phyloP scores from a whole-genome alignment of 2,329 filamentous ascomycete genomes.

The Fonsecaea pedrosoi region DNA sequence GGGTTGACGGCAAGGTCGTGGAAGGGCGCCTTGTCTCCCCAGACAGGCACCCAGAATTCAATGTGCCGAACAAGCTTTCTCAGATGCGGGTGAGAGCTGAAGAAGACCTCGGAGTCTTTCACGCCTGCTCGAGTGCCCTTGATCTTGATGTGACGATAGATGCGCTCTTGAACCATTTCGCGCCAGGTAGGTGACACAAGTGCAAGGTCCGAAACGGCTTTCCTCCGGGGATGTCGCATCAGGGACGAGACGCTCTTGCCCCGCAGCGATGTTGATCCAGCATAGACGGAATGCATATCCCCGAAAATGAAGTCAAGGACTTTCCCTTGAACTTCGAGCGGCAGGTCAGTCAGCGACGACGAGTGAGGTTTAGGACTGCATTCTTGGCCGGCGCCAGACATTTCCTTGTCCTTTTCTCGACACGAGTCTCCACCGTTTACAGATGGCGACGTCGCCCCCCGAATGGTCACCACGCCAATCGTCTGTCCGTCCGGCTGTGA shows the following conservation, averaged over 20 bases:
- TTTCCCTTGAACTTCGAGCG: conserved; percentile 73
- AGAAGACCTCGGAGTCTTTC: conserved; percentile 66
- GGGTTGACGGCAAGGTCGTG: conserved; percentile 24
- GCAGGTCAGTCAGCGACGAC: conserved; percentile 54
- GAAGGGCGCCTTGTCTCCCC: conserved; percentile 57
- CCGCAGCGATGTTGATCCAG: conserved; percentile 59
- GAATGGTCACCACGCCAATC: conserved; percentile 34
- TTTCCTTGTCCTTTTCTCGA: not conserved
- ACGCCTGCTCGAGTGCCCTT: conserved; percentile 72
- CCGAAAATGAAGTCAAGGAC: conserved; percentile 76
- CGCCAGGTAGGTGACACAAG: conserved; percentile 68
- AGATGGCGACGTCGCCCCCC: conserved; percentile 22
- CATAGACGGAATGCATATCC: conserved; percentile 68
- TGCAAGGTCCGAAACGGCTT: conserved; percentile 70
- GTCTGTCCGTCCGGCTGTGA: conserved; percentile 33
- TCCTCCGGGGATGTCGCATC: conserved; percentile 70
- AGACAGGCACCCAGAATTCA: conserved; percentile 80
- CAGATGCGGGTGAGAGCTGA: conserved; percentile 65
- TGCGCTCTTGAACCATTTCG: conserved; percentile 70
- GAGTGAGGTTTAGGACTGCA: conserved; percentile 6
- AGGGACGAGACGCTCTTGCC: conserved; percentile 66
- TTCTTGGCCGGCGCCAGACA: conserved; percentile 1
- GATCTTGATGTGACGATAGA: conserved; percentile 78
- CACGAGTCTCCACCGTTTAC: conserved; percentile 7
- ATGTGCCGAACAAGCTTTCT: conserved; percentile 72